Base-by-base conservation (phyloP, 495 filamentous ascomycete species). In the Neurospora sp. region DNA sequence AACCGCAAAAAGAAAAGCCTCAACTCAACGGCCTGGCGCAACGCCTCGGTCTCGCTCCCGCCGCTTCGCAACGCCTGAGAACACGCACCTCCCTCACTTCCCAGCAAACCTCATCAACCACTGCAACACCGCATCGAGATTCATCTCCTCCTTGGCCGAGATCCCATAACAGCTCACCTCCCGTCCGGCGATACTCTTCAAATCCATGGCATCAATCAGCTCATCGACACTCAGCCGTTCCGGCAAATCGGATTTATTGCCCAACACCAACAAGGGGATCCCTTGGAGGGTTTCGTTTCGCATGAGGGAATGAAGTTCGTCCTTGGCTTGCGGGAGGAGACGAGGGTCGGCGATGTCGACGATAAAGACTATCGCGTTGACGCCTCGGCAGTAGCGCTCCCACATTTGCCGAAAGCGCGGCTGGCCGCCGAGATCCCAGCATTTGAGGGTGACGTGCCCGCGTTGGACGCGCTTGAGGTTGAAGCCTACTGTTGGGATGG, bases 161-260 rank as follows among this genome's bases (percentile, higher is more conserved):
- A 99, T 98, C 70, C 96, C 94, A 81, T 98, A 99, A 84, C 96
- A 99, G 86, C 93, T 97, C 76, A 99, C 95, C 82, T 99, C 96
- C 40, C 96, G 93, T 78, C 92, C 91, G 48, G 91, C 92, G 79
- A 99, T 92, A 70, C 90, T 88, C 82, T 94, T 96, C 40, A 99
- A 87, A 75, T 97, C 90, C 87, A 99, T 88, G 69, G 88, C 90
- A 44, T 97, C 94, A 83, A 99, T 99, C 74, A 99, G 81, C 80
- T 98, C 93, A 78, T 99, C 96, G 39, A 98, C 95, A 44, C 91
- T 92, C 40, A 97, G 83, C 81, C 95, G 94, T 76, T 93, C 86
- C 14, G 90, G 89, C 20, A 99, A 88, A 79, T 99, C 96, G 20
- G 93, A 97, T 83, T 99, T 99, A 85, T 99, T 99, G 53, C 96